Conservation (phyloP, 257 asterid genomes). For the Henckelia pumila region DNA sequence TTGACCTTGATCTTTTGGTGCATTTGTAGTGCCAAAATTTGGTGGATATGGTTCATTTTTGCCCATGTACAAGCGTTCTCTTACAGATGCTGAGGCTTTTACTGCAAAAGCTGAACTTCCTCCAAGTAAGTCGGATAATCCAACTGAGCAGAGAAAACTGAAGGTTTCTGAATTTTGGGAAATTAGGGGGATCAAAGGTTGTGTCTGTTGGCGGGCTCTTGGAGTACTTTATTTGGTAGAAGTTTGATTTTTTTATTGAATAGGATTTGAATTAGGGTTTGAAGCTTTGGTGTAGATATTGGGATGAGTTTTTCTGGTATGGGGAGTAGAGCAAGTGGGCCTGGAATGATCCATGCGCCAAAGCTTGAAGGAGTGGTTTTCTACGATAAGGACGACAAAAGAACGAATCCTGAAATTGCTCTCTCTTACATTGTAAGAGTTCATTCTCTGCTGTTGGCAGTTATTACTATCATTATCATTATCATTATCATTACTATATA, state of each 20-base stretch:
- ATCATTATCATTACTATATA: conserved; percentile 10
- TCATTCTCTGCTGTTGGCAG: conserved; percentile 30
- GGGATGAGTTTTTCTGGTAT: conserved; percentile 29
- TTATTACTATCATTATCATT: conserved; percentile 8
- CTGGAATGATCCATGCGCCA: conserved; percentile 48
- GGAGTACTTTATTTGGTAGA: conserved; percentile 36
- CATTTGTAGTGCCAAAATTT: too few species aligned
- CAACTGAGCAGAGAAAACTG: conserved; percentile 45
- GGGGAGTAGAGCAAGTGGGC: conserved; percentile 38
- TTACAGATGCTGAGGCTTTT: conserved; percentile 40
- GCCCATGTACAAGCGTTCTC: conserved; percentile 69
- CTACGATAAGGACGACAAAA: conserved; percentile 50
- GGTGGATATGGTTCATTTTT: too few species aligned
- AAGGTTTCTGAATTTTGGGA: too few species aligned
- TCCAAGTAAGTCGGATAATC: conserved; percentile 39
- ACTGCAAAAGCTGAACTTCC: conserved; percentile 43
- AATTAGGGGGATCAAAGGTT: conserved; percentile 32
- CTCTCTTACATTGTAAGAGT: conserved; percentile 90
- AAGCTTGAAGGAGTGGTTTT: conserved; percentile 89
- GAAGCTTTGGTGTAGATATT: conserved; percentile 37
- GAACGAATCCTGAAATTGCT: conserved; percentile 68
- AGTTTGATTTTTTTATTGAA: conserved; percentile 37
- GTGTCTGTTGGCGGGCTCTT: conserved; percentile 39
- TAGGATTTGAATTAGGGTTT: conserved; percentile 41
- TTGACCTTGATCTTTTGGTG: too few species aligned